Evolutionary conservation across 1,284 basidiomycete genomes (phyloP), one percentile per base, ranked within the genome.

Genomic region (Puccinia triticina): DNA sequence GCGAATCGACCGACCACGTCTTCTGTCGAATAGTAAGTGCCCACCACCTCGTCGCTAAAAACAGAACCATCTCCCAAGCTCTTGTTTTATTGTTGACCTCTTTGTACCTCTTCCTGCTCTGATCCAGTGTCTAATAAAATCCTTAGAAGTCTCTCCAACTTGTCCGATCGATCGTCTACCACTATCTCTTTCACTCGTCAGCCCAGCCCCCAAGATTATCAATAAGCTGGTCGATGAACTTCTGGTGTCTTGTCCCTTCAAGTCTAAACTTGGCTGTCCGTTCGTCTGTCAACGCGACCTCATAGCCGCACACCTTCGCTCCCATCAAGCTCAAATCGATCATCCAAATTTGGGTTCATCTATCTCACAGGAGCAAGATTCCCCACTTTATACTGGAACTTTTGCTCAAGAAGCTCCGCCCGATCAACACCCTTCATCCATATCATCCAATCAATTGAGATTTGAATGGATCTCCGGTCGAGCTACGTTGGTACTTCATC

Each of bases 121-220:
- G 5, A 46, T 72, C 21, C 18, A 59, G 53, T 84, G 84, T 75
- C 77, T 85, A 23, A 50, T 66, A 21, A 82, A 83, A 40, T 83
- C 84, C 5, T 72, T 85, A 67, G 80, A 76, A 37, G 23, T 82
- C 5, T 71, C 83, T 10, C 61, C 79, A 23, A 81, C 80, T 14
- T 85, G 84, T 59, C 84, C 84, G 29, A 83, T 85, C 55, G 83
- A 84, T 79, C 82, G 84, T 29, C 37, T 73, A 12, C 83, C 82
- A 1, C 67, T 85, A 55, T 48, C 40, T 48, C 66, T 80, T 37
- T 80, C 78, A 12, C 29, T 72, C 0, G 67, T 80, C 29, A 57
- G 55, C 12, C 48, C 53, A 1, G 82, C 83, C 1, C 84, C 84
- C 2, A 69, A 84, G n/a, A 77, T 84, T 29, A 67, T 85, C 11